Evolutionary conservation across 495 filamentous ascomycete species (phyloP).

Genomic region (Rhizodiscina lignyota): DNA sequence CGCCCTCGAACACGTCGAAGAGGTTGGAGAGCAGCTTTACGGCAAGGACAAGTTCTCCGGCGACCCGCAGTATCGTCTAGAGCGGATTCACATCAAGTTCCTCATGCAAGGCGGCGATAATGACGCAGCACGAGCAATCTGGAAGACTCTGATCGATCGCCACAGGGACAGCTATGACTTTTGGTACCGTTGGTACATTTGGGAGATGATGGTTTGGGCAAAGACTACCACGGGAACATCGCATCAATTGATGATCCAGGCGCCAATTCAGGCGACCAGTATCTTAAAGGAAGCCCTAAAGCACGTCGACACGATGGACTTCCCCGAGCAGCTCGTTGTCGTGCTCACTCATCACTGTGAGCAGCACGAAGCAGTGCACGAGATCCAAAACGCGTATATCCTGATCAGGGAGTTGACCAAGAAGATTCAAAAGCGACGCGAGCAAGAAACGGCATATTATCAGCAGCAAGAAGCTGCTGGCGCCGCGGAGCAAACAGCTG

Average conservation of each 20-base stretch:
- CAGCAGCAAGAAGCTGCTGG: slow-evolving; percentile 35
- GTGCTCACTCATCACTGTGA: slow-evolving; percentile 72
- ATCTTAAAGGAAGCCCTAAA: slow-evolving; percentile 60
- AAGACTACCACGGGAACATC: slow-evolving; percentile 16
- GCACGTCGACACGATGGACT: slow-evolving; percentile 52
- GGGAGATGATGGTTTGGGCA: slow-evolving; percentile 65
- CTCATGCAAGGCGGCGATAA: slow-evolving; percentile 59
- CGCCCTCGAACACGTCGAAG: slow-evolving; percentile 64
- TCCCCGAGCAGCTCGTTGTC: slow-evolving; percentile 79
- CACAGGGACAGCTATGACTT: slow-evolving; percentile 73
- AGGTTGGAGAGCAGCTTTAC: slow-evolving; percentile 59
- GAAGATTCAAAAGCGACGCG: slow-evolving; percentile 44
- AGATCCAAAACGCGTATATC: slow-evolving; percentile 51
- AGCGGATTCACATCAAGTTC: slow-evolving; percentile 83
- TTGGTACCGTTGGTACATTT: slow-evolving; percentile 80
- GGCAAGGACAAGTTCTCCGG: slow-evolving; percentile 62
- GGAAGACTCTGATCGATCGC: slow-evolving; percentile 49
- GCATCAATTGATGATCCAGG: slow-evolving; percentile 13
- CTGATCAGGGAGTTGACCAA: slow-evolving; percentile 49
- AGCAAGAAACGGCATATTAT: slow-evolving; percentile 48
- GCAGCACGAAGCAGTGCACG: slow-evolving; percentile 62
- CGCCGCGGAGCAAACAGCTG: slow-evolving; percentile 4
- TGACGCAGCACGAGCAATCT: slow-evolving; percentile 51
- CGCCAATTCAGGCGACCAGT: slow-evolving; percentile 47
- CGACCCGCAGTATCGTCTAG: slow-evolving; percentile 73